phyloP scores from a whole-genome alignment of 2,329 filamentous ascomycete genomes.

The Colletotrichum lentis region DNA sequence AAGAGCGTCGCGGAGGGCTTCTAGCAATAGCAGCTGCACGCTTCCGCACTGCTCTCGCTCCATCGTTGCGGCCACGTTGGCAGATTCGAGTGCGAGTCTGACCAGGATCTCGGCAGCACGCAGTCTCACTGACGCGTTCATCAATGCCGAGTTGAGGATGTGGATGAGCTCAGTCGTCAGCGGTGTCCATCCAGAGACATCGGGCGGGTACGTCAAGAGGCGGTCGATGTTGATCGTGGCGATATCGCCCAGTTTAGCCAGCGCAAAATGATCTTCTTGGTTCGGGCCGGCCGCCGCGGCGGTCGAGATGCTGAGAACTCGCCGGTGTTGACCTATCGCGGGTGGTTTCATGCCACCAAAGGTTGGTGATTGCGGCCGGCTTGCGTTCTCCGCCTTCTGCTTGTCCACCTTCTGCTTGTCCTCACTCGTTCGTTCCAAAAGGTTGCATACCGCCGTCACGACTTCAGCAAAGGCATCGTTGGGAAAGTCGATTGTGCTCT shows the following conservation, averaged over 20 bases:
- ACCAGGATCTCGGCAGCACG: constrained; percentile 72
- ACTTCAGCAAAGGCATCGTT: constrained; percentile 82
- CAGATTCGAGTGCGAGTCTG: constrained; percentile 65
- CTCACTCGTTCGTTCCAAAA: constrained; percentile 62
- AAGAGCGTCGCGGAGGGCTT: constrained; percentile 70
- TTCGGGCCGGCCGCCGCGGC: constrained; percentile 58
- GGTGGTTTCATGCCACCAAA: constrained; percentile 47
- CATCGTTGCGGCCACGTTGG: constrained; percentile 62
- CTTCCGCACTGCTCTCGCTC: constrained; percentile 60
- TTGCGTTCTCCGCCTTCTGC: constrained; percentile 43
- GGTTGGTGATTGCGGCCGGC: constrained; percentile 50
- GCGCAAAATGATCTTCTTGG: constrained; percentile 71
- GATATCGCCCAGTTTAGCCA: constrained; percentile 78
- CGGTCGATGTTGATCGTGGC: constrained; percentile 78
- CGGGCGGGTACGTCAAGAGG: constrained; percentile 71
- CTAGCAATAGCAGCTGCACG: constrained; percentile 77
- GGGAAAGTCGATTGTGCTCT: constrained; percentile 91
- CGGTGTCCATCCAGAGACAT: constrained; percentile 78
- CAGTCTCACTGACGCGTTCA: constrained; percentile 62
- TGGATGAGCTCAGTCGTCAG: constrained; percentile 65
- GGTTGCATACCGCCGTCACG: constrained; percentile 75
- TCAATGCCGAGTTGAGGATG: constrained; percentile 57
- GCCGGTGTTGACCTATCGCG: constrained; percentile 52
- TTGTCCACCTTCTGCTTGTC: constrained; percentile 42
- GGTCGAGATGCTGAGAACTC: constrained; percentile 58